A percentile compares a stretch with the other conserved stretches of the same genome.
Evolutionary conservation across 345 rosid species (phyloP).

Genomic region (Garcia nutans): DNA sequence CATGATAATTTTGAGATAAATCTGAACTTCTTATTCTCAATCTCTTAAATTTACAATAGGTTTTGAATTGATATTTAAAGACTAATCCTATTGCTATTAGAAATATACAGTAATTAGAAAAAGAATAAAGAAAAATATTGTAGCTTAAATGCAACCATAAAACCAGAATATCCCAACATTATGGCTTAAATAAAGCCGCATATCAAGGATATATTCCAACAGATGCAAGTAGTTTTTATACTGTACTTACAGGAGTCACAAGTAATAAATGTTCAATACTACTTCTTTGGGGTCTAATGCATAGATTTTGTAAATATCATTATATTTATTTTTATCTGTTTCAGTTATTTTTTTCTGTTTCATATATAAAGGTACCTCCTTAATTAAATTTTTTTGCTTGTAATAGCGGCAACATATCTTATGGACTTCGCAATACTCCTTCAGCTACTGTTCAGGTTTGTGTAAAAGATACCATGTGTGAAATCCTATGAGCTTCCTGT

Average conservation of each 20-base stretch:
- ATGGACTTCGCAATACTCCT: conserved; percentile 84
- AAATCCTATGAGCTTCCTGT: conserved; percentile 1
- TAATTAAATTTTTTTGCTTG: conserved; percentile 23
- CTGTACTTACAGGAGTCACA: not conserved
- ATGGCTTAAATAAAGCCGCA: too few relatives aligned
- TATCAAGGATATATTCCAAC: too few relatives aligned
- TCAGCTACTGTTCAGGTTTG: conserved; percentile 65
- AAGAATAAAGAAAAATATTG: too few relatives aligned
- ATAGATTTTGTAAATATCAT: not conserved
- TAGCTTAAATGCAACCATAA: too few relatives aligned
- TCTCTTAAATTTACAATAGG: too few relatives aligned
- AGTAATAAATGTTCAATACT: not conserved
- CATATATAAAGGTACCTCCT: not conserved
- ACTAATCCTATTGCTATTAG: too few relatives aligned
- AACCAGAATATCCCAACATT: too few relatives aligned
- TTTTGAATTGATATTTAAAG: too few relatives aligned
- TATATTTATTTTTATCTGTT: conserved; percentile 2
- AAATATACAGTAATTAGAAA: too few relatives aligned
- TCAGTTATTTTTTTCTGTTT: not conserved
- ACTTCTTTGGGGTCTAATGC: not conserved
- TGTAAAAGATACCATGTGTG: conserved; percentile 13
- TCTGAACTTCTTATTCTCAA: too few relatives aligned
- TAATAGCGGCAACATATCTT: conserved; percentile 69
- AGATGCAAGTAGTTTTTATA: not conserved
- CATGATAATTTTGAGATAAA: too few relatives aligned